Base-by-base conservation (phyloP, 2,329 filamentous ascomycete species). In the Fusarium sp. region DNA sequence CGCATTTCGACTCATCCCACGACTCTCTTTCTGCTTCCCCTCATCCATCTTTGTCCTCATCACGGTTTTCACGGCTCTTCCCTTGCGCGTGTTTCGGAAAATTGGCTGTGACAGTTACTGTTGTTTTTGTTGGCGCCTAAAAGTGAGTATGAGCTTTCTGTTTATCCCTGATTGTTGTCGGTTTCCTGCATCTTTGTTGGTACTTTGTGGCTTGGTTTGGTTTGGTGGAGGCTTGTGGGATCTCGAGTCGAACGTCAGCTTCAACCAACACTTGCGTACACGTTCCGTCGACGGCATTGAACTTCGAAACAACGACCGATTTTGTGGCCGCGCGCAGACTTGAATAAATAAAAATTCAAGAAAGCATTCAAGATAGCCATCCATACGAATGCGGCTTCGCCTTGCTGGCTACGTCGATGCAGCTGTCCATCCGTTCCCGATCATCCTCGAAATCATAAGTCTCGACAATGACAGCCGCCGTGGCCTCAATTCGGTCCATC, bases 101-200 rank as follows among this genome's bases (percentile, higher is more conserved):
- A 70, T 77, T 77, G 75, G 73, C 75, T 76, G 71, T 77, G 73
- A 76, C 71, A 74, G 72, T 76, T 76, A 75, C 74, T 75, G 73
- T 77, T 77, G 77, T 78, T 80, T 77, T 80, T 80, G 75, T 77
- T 78, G 80, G 80, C 80, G 79, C 80, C 75, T 76, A 83, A 83
- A 82, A 83, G 81, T 83, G 75, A 83, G 81, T 83, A 64, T 67
- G 61, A 40, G 55, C 64, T 61, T 46, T 46, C 58, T 46, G 53
- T 58, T 54, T 41, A 49, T 32, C 46, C 48, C 42, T 44, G 35
- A 49, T 61, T 53, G 67, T 53, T 45, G 60, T 62, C 64, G 39
- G 60, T 58, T 62, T 43, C 51, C 41, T 65, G 48, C 34, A 58
- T 69, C 42, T 68, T 63, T 53, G 53, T 63, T 67, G 65, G 53